Evolutionary conservation across 805 yeast species (phyloP).

Genomic region (Candida corydali): DNA sequence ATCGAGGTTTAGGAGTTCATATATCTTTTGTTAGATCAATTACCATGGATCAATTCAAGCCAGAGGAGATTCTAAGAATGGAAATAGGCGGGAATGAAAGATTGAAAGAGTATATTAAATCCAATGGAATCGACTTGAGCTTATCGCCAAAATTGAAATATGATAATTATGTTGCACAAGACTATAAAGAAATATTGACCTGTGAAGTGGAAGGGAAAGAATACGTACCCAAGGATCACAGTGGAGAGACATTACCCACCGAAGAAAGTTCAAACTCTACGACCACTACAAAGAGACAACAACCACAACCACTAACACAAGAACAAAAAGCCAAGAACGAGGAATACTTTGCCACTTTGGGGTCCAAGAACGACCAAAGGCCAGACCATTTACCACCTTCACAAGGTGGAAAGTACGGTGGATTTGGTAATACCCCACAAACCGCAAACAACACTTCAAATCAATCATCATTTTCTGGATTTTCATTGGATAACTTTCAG

Average conservation of each 20-base stretch:
- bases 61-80: constrained; percentile 86
- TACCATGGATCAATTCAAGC: constrained; percentile 98
- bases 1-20: constrained; percentile 94
- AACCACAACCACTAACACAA: constrained; percentile 22
- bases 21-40: constrained; percentile 93
- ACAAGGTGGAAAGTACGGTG: constrained; percentile 89
- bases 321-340: constrained; percentile 64
- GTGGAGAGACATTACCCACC: constrained; percentile 39
- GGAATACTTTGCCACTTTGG: constrained; percentile 75
- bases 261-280: constrained; percentile 8
- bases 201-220: constrained; percentile 70
- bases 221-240: constrained; percentile 64
- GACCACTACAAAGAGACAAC: constrained; percentile 41
- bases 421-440: constrained; percentile 81
- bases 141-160: constrained; percentile 73
- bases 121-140: constrained; percentile 64
- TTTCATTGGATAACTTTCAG: constrained; percentile 68
- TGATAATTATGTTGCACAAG: constrained; percentile 89
- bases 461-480: constrained; percentile 46
- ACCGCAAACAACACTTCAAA: constrained; percentile 25
- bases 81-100: constrained; percentile 89
- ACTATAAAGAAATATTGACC: constrained; percentile 78
- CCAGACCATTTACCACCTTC: constrained; percentile 84
- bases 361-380: constrained; percentile 64
- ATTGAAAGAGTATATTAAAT: constrained; percentile 62